A percentile compares a stretch with the other conserved stretches of the same genome.
These are phyloP conservation scores for Aureobasidium melanogenum DNA, from an alignment of 2,329 filamentous ascomycete species.

Conservation along the genomic window DNA sequence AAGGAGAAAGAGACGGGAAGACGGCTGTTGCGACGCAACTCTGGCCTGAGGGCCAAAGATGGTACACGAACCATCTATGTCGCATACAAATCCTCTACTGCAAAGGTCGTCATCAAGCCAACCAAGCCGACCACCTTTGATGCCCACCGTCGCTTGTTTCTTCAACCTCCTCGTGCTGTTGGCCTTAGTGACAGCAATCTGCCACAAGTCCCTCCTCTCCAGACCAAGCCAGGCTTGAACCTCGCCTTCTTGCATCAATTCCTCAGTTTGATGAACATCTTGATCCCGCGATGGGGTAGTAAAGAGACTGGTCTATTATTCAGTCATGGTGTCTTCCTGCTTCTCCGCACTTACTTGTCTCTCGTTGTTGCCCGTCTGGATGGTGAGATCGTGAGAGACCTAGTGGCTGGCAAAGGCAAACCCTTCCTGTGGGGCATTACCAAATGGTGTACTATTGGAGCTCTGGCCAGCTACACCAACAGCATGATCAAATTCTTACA, in stretches of 20 bases:
- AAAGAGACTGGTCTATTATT: conserved; percentile 88
- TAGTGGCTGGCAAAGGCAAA: conserved; percentile 90
- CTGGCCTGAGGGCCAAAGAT: conserved; percentile 87
- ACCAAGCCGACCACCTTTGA: conserved; percentile 94
- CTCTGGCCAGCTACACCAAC: conserved; percentile 92
- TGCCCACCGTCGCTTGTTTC: conserved; percentile 84
- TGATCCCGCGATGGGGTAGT: conserved; percentile 91
- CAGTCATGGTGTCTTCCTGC: conserved; percentile 80
- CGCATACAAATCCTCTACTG: conserved; percentile 77
- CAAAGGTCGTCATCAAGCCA: conserved; percentile 82
- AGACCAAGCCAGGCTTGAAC: conserved; percentile 90
- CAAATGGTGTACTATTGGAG: conserved; percentile 93
- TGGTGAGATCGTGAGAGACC: conserved; percentile 88
- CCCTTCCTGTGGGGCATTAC: conserved; percentile 79
- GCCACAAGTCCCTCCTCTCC: conserved; percentile 67
- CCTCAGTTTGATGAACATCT: conserved; percentile 89
- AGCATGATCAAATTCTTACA: conserved; percentile 99
- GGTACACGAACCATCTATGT: conserved; percentile 93
- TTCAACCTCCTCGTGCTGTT: conserved; percentile 80
- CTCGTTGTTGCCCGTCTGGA: conserved; percentile 87
- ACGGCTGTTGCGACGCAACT: conserved; percentile 80
- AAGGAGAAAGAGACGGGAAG: conserved; percentile 76
- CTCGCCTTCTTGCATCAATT: conserved; percentile 96
- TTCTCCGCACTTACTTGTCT: conserved; percentile 89
- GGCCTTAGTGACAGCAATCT: conserved; percentile 59